Percentiles rank a stretch among this genome's conserved stretches.
Conservation (phyloP, 2,329 filamentous ascomycete genomes). For the Colletotrichum zoysiae region DNA sequence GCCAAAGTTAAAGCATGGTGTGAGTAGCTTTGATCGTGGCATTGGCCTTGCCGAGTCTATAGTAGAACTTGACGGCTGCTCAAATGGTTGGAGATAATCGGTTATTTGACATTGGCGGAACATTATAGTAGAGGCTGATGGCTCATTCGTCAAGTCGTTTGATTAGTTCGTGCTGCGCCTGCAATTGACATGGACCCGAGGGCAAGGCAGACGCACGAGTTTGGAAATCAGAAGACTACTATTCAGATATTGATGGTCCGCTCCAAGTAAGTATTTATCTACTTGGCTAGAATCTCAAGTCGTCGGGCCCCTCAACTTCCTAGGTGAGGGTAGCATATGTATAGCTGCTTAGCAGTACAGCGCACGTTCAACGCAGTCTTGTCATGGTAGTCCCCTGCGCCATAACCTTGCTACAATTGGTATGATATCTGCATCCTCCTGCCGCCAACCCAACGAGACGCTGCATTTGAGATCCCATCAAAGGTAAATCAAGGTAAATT, state of each 20-base stretch:
- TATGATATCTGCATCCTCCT: background rate
- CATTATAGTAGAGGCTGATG: background rate
- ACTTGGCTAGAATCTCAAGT: background rate
- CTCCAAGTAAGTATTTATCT: background rate
- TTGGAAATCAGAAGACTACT: background rate
- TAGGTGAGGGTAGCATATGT: background rate
- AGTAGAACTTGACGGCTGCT: background rate
- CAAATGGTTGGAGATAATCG: background rate
- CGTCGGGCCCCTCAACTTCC: background rate
- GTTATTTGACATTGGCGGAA: background rate
- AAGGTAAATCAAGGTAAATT: background rate
- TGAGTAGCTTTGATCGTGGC: too few relatives aligned
- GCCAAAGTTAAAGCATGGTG: background rate
- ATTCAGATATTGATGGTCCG: background rate
- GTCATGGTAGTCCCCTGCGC: background rate
- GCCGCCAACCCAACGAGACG: too few relatives aligned
- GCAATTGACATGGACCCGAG: background rate
- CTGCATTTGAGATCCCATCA: too few relatives aligned
- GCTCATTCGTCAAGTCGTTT: too few relatives aligned
- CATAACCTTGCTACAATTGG: background rate
- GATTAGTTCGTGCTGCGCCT: background rate
- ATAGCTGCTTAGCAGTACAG: background rate
- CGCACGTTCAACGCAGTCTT: background rate
- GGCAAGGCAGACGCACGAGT: background rate
- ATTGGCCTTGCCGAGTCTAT: background rate